These are phyloP conservation scores for Albizia julibrissin DNA, from an alignment of 306 rosid genomes.

Conservation along the genomic window DNA sequence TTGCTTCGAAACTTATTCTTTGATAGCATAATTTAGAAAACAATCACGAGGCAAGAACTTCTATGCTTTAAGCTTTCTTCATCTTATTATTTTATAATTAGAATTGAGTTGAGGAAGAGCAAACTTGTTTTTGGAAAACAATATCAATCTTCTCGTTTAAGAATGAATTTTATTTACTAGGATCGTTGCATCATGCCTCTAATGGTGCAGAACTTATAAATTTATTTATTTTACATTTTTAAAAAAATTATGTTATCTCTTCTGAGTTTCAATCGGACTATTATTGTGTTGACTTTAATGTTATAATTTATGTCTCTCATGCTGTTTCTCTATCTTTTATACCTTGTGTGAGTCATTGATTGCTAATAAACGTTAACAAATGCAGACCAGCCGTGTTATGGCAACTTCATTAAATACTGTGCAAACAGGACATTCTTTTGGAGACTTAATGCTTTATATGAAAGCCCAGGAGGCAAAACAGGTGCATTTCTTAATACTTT, in stretches of 20 bases:
- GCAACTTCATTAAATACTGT: conserved; percentile 78
- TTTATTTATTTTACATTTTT: not conserved
- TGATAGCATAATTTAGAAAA: conserved; percentile 4
- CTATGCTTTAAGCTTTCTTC: conserved; percentile 1
- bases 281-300: not conserved
- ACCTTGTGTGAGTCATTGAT: not conserved
- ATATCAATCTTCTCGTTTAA: not conserved
- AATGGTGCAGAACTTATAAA: not conserved
- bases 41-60: not conserved
- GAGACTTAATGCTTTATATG: conserved; percentile 75
- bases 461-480: conserved; percentile 71
- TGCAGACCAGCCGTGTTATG: conserved; percentile 78
- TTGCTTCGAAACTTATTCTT: not conserved
- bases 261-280: conserved; percentile 11
- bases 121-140: not conserved
- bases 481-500: conserved; percentile 45
- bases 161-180: not conserved
- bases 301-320: conserved; percentile 13
- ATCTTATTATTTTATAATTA: not conserved
- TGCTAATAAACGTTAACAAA: conserved; percentile 19
- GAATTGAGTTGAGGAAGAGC: conserved; percentile 10
- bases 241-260: not conserved
- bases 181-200: not conserved
- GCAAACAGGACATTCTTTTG: conserved; percentile 87
- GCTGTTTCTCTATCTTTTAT: conserved; percentile 1